Evolutionary conservation across 164 flowering plant genomes (phyloP).

Genomic region (Aristolochia californica): DNA sequence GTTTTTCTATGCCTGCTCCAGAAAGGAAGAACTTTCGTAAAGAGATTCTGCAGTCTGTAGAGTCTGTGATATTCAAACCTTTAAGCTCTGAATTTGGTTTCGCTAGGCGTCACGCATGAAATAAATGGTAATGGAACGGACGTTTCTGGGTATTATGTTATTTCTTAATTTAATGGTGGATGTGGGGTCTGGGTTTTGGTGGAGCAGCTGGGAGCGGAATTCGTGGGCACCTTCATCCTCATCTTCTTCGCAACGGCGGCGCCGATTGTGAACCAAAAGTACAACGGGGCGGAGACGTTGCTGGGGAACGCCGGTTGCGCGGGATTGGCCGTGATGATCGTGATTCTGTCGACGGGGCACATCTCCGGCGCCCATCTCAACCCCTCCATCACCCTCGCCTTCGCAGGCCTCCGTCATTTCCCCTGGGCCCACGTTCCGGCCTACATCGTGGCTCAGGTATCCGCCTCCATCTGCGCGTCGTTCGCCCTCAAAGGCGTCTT

Average conservation of each 20-base stretch:
- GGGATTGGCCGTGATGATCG: constrained; percentile 73
- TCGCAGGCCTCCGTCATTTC: constrained; percentile 69
- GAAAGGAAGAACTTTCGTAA: background rate
- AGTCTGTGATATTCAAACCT: too few relatives aligned
- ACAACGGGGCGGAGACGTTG: constrained; percentile 50
- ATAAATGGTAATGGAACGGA: too few relatives aligned
- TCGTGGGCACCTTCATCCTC: constrained; percentile 80
- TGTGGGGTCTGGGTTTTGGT: background rate
- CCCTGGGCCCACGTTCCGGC: constrained; percentile 87
- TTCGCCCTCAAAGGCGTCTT: constrained; percentile 68
- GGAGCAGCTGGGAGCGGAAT: constrained; percentile 65
- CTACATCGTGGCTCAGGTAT: constrained; percentile 65
- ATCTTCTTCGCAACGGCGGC: constrained; percentile 72
- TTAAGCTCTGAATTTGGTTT: too few relatives aligned
- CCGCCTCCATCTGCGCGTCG: constrained; percentile 69
- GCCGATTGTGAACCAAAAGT: constrained; percentile 77
- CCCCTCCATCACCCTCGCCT: constrained; percentile 74
- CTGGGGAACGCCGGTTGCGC: constrained; percentile 78
- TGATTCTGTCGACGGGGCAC: constrained; percentile 77
- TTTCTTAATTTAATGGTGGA: too few relatives aligned
- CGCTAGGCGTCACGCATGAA: too few relatives aligned
- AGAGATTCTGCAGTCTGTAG: too few relatives aligned
- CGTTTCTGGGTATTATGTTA: too few relatives aligned
- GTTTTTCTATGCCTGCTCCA: background rate
- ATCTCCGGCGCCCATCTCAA: constrained; percentile 86